Percentiles rank a stretch among this genome's conserved stretches.
Evolutionary conservation across 2,329 filamentous ascomycete genomes (phyloP).

Genomic region (Colletotrichum camelliae): DNA sequence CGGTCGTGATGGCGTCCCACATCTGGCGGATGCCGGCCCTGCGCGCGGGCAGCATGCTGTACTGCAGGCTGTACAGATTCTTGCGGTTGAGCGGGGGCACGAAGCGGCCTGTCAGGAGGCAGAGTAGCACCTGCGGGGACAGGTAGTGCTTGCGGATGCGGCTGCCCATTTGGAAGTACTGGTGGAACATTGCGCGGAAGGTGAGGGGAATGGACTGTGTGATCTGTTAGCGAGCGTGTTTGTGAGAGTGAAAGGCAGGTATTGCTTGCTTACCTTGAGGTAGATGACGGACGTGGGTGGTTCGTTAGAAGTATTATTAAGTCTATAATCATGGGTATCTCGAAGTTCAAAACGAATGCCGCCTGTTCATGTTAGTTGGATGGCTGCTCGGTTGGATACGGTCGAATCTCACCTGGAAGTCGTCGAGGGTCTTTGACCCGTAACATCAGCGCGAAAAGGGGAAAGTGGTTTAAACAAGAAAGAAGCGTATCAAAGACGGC

Average conservation of each 20-base stretch:
- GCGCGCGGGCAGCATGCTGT: conserved; percentile 91
- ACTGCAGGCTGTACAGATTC: conserved; percentile 94
- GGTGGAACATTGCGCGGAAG: conserved; percentile 93
- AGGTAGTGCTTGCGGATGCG: conserved; percentile 96
- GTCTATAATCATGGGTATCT: conserved; percentile 66
- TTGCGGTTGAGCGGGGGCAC: conserved; percentile 94
- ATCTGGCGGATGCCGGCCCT: conserved; percentile 83
- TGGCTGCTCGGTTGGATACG: conserved; percentile 43
- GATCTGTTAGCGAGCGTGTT: background rate
- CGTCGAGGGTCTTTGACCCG: conserved; percentile 90
- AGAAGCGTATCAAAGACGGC: conserved; percentile 89
- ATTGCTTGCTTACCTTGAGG: conserved; percentile 70
- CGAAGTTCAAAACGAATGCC: conserved; percentile 90
- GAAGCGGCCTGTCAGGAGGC: conserved; percentile 87
- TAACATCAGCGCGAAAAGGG: conserved; percentile 95
- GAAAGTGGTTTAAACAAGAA: conserved; percentile 96
- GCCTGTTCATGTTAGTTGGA: conserved; percentile 54
- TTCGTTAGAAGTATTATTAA: conserved; percentile 44
- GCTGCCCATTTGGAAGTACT: conserved; percentile 93
- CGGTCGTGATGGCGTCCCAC: conserved; percentile 73
- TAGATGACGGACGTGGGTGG: conserved; percentile 82
- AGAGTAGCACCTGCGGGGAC: conserved; percentile 85
- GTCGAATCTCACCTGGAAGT: conserved; percentile 70
- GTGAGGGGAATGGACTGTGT: conserved; percentile 83
- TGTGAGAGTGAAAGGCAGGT: background rate